Conservation (phyloP, 2,329 filamentous ascomycete genomes). For the Aspergillus floridensis region DNA sequence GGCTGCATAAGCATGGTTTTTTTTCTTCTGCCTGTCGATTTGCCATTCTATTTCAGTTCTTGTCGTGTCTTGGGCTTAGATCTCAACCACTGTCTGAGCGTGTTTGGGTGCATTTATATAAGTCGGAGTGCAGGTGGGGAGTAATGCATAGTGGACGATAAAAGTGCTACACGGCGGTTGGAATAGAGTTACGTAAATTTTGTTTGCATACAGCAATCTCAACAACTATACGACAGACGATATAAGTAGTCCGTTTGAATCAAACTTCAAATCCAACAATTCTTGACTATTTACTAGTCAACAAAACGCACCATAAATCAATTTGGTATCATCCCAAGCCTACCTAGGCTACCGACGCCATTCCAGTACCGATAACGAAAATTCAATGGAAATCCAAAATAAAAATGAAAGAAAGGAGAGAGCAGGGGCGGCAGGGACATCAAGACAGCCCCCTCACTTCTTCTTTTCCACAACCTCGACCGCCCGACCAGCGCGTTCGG, state of each 20-base stretch:
- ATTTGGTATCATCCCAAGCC: conserved; percentile 8
- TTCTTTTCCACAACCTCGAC: conserved; percentile 46
- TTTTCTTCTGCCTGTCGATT: neutral
- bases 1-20: neutral
- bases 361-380: conserved; percentile 2
- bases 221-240: neutral
- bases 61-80: conserved; percentile 14
- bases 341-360: conserved; percentile 6
- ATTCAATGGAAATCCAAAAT: conserved; percentile 4
- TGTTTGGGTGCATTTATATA: conserved; percentile 18
- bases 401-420: conserved; percentile 1
- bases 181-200: neutral
- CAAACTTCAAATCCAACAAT: neutral
- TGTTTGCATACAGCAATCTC: neutral
- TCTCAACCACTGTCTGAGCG: conserved; percentile 17
- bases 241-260: neutral
- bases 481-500: conserved; percentile 45
- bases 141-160: conserved; percentile 9
- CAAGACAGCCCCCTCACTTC: conserved; percentile 29
- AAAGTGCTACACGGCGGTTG: conserved; percentile 6
- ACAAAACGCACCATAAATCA: neutral
- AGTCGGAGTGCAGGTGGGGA: conserved; percentile 9
- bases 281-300: neutral
- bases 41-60: conserved; percentile 1
- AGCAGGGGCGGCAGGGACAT: neutral